Percentiles rank a stretch among this genome's conserved stretches.
phyloP scores from a whole-genome alignment of 768 basidiomycete species.

The Ramaria sp. region DNA sequence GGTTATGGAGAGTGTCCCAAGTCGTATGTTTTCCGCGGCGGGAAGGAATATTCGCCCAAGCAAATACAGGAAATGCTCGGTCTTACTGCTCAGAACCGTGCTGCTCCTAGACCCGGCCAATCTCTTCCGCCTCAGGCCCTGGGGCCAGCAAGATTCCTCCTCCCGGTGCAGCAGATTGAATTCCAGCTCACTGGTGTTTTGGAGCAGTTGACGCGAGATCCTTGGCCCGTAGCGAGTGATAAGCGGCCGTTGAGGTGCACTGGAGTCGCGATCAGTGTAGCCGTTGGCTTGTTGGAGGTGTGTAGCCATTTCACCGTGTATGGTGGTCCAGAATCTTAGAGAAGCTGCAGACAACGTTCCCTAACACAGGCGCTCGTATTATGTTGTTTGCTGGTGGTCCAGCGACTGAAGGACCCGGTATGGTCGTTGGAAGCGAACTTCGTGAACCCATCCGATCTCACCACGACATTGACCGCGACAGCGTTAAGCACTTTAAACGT shows the following conservation, averaged over 20 bases:
- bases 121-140: constrained; percentile 70
- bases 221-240: constrained; percentile 96
- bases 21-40: constrained; percentile 97
- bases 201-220: constrained; percentile 78
- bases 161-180: constrained; percentile 88
- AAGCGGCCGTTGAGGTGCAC: constrained; percentile 90
- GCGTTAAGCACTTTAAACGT: constrained; percentile 93
- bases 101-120: constrained; percentile 79
- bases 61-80: constrained; percentile 99
- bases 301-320: constrained; percentile 9
- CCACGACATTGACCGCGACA: constrained; percentile 96
- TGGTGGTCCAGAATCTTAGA: not conserved
- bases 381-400: constrained; percentile 96
- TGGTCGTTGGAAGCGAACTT: constrained; percentile 92
- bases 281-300: constrained; percentile 84
- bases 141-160: constrained; percentile 83
- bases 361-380: constrained; percentile 91
- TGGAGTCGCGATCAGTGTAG: constrained; percentile 88
- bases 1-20: constrained; percentile 94
- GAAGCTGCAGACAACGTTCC: constrained; percentile 62
- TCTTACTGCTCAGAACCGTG: constrained; percentile 65
- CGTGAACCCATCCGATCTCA: constrained; percentile 97
- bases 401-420: constrained; percentile 91
- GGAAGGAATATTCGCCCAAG: constrained; percentile 92
- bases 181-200: constrained; percentile 92